Conservation (phyloP, 495 filamentous ascomycete species). For the Hypoxylon lienhwacheense region DNA sequence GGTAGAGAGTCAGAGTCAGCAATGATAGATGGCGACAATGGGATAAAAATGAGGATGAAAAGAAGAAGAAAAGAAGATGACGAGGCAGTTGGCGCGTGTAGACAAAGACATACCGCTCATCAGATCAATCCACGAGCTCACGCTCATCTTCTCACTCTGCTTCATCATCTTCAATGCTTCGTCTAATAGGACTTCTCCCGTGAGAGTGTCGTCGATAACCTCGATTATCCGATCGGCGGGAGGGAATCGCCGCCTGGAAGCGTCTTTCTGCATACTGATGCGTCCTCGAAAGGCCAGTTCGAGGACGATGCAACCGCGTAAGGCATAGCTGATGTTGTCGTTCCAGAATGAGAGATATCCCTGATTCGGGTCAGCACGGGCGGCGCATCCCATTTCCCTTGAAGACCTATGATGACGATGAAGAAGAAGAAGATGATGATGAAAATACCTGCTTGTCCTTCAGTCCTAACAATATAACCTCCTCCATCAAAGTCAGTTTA, state of each 20-base stretch:
- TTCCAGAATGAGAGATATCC: constrained; percentile 99
- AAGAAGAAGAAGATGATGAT: background rate
- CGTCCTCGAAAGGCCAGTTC: constrained; percentile 95
- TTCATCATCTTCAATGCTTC: constrained; percentile 99
- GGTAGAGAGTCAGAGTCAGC: constrained; percentile 28
- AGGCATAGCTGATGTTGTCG: constrained; percentile 97
- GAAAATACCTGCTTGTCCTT: constrained; percentile 93
- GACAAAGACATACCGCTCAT: constrained; percentile 86
- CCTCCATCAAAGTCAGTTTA: constrained; percentile 98
- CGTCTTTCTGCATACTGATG: constrained; percentile 98
- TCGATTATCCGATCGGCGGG: constrained; percentile 91
- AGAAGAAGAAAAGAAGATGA: too few relatives aligned
- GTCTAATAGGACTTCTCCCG: constrained; percentile 95
- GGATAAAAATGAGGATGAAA: too few relatives aligned
- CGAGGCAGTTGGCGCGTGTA: too few relatives aligned
- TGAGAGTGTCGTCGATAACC: constrained; percentile 95
- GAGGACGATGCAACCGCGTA: constrained; percentile 96
- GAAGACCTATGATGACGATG: constrained; percentile 18
- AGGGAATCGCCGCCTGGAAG: constrained; percentile 86
- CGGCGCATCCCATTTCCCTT: background rate
- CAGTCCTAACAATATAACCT: constrained; percentile 88
- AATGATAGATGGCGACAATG: constrained; percentile 3
- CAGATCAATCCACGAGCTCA: constrained; percentile 96
- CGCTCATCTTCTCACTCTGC: constrained; percentile 98
- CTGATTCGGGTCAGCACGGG: constrained; percentile 48